Base-by-base conservation (phyloP, 495 filamentous ascomycete species). In the Aspergillus incahuasiensis region DNA sequence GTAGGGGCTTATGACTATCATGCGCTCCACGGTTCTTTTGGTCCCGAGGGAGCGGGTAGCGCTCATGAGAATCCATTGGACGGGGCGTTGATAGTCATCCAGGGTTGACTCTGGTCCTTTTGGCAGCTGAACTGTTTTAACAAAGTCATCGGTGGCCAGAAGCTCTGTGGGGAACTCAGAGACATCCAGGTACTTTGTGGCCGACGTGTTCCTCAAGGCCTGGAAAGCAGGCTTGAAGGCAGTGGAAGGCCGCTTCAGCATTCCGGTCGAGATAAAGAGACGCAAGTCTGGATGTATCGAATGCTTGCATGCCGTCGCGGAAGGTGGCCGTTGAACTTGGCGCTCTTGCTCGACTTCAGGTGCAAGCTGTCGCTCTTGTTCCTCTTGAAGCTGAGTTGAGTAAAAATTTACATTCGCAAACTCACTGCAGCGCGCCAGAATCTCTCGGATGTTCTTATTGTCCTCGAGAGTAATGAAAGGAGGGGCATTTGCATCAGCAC, bases 331-430 rank as follows among this genome's bases (percentile, higher is more conserved):
- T 56, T 86, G 62, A 0, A 82, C 59, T 32, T 89, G 68, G 12
- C 70, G 66, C 54, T 90, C 83, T 39, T 73, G 68, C 58, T 89
- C 80, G 22, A 81, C 72, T 56, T 90, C 85, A 2, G 80, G 82
- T 0, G 79, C 75, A 0, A 89, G 71, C 58, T 91, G 85, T 0
- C 86, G 75, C 63, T 90, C 87, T 48, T 88, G 85, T 59, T 89
- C 86, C 63, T 91, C 85, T 13, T 86, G 73, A 2, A 88, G 68
- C 0, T 67, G 63, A 0, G 75, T 71, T 1, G 68, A 62, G 6
- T 57, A 32, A 35, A 76, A 55, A 5, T 70, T 54, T 0, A 63
- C 24, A 5, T 70, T 59, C 0, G 63, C 68, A 52, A 84, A 83
- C 38, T 80, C 67, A 16, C 51, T 30, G 54, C 78, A 83, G 15